Evolutionary conservation across 2,329 filamentous ascomycete genomes (phyloP).

Genomic region (Alternaria incomplexa): DNA sequence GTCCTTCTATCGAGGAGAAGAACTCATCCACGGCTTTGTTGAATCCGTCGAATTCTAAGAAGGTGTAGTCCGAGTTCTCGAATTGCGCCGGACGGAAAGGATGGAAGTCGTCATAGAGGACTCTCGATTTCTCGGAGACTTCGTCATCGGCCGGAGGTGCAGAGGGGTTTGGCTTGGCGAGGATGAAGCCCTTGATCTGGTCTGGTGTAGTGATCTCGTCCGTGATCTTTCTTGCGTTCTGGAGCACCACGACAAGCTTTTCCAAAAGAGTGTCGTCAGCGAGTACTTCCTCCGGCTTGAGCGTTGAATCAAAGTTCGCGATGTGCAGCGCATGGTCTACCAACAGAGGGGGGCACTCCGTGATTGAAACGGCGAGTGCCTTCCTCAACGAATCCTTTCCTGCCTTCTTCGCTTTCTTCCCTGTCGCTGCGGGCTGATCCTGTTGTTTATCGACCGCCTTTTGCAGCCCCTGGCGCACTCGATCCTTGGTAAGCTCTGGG

Average conservation of each 20-base stretch:
- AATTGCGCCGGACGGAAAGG: constrained; percentile 88
- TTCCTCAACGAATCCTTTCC: constrained; percentile 77
- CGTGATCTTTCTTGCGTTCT: constrained; percentile 73
- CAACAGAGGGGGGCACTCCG: constrained; percentile 85
- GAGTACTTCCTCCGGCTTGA: constrained; percentile 73
- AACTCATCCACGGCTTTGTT: constrained; percentile 96
- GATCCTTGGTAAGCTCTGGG: constrained; percentile 74
- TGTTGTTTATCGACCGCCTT: constrained; percentile 67
- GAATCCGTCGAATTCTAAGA: constrained; percentile 82
- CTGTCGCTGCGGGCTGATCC: constrained; percentile 54
- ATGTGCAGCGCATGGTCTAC: constrained; percentile 83
- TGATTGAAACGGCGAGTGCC: constrained; percentile 81
- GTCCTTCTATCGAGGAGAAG: constrained; percentile 94
- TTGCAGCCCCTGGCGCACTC: constrained; percentile 72
- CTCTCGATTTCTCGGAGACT: constrained; percentile 50
- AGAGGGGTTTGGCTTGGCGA: constrained; percentile 67
- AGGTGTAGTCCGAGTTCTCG: constrained; percentile 68
- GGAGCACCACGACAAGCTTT: constrained; percentile 70
- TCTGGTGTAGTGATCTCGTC: constrained; percentile 70
- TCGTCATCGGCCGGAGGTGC: constrained; percentile 47
- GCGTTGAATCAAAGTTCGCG: constrained; percentile 70
- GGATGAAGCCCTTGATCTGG: constrained; percentile 80
- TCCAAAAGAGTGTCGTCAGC: constrained; percentile 69
- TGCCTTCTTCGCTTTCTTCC: constrained; percentile 75
- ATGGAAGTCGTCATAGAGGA: constrained; percentile 94